Evolutionary conservation across 1,284 basidiomycete genomes (phyloP).

Genomic region (Vanrija sp.): DNA sequence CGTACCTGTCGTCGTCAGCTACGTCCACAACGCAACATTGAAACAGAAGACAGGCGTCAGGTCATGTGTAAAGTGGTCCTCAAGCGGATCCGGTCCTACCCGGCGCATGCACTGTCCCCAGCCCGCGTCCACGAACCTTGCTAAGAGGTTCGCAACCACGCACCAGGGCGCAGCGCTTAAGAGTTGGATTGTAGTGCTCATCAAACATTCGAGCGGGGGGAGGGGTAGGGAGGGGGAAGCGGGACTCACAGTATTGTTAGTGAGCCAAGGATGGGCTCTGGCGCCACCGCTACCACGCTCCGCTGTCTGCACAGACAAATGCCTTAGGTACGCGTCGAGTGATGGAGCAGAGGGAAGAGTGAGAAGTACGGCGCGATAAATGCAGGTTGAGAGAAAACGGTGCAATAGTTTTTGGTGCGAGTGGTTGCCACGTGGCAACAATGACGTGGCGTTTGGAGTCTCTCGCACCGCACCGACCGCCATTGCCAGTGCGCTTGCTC

Average conservation of each 20-base stretch:
- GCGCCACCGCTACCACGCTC: too few relatives aligned
- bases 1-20: conserved; percentile 10
- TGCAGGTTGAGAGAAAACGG: neutral
- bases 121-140: conserved; percentile 23
- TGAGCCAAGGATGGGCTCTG: too few relatives aligned
- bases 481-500: too few relatives aligned
- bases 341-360: neutral
- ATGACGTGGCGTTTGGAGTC: too few relatives aligned
- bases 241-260: conserved; percentile 7
- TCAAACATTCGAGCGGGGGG: conserved; percentile 22
- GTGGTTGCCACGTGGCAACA: too few relatives aligned
- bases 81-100: conserved; percentile 38
- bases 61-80: conserved; percentile 45
- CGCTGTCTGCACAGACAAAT: too few relatives aligned
- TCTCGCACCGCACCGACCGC: too few relatives aligned
- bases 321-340: too few relatives aligned
- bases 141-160: conserved; percentile 25
- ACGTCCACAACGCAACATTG: neutral
- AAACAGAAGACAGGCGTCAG: conserved; percentile 22
- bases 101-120: conserved; percentile 24
- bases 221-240: neutral
- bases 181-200: conserved; percentile 42
- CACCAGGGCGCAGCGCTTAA: conserved; percentile 23
- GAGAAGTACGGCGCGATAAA: neutral
- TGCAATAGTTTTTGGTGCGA: too few relatives aligned